Evolutionary conservation across 176 grass and related monocot genomes (phyloP), one percentile per base, ranked within the genome.

Genomic region (Echinochloa phyllopogon): DNA sequence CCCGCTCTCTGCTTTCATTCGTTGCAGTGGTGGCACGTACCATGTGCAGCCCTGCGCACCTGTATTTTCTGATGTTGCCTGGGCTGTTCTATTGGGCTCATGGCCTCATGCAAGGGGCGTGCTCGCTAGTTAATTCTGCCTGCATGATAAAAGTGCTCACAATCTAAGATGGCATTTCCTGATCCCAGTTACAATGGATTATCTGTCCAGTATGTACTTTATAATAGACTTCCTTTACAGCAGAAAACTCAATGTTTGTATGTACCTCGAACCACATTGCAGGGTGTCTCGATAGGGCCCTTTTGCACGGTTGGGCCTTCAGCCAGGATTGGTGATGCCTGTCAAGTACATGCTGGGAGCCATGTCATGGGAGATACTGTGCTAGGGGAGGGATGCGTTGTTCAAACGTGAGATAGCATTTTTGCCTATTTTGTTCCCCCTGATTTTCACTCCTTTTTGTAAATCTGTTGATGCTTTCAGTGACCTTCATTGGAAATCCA

Each of bases 231-330:
- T 27, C 16, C 43, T 79, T 64, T 21, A 48, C 69, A 6, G 78
- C 73, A 17, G 5, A 76, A 64, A 72, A 74, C 6, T 45, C 51
- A 87, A 6, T 82, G 0, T 81, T 48, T 37, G 1, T 42, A 66
- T 85, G 81, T 77, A 23, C 62, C 33, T 79, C 69, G 64, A 61
- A 57, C 76, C 24, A 55, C 18, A 58, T 72, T 68, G 41, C 75
- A 94, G 93, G 85, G 83, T 78, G 93, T 98, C 50, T 83, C 83
- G 3, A 84, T 95, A 58, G 96, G 96, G 4, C 96, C 93, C 37
- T 95, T 98, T 82, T 95, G 93, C 76, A 92, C 87, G 7, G 85
- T 98, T 48, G 92, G 89, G 5, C 75, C 80, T 92, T 76, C 83
- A 60, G 87, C 77, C 4, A 94, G 70, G 81, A 89, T 98, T 63